Conservation (phyloP, 176 grass and related monocot genomes). For the Oryza meridionalis region DNA sequence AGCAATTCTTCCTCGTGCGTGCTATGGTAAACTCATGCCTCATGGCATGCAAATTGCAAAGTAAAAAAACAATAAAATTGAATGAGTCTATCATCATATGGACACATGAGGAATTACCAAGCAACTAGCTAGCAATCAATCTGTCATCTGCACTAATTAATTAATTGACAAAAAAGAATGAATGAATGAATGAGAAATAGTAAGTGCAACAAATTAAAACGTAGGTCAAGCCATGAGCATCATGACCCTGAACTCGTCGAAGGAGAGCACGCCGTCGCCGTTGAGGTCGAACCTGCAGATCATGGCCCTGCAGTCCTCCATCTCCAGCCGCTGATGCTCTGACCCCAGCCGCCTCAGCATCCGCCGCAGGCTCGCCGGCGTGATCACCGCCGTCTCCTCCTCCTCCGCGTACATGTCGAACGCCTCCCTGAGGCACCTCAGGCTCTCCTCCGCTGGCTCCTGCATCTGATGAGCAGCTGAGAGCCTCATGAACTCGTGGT, state of each 20-base stretch:
- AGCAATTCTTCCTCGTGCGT: too few species aligned
- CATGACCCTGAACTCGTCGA: conserved; percentile 73
- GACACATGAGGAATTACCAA: background rate
- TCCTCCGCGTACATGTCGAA: conserved; percentile 57
- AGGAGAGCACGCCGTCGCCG: conserved; percentile 61
- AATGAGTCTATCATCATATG: background rate
- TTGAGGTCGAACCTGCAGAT: conserved; percentile 69
- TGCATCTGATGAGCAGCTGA: background rate
- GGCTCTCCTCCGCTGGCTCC: conserved; percentile 27
- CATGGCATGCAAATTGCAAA: background rate
- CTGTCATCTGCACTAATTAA: too few species aligned
- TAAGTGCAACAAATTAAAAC: too few species aligned
- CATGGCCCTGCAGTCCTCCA: conserved; percentile 69
- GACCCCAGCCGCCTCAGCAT: conserved; percentile 49
- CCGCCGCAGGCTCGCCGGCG: conserved; percentile 58
- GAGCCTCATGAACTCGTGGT: conserved; percentile 43
- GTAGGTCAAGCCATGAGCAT: conserved; percentile 39
- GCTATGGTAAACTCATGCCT: too few species aligned
- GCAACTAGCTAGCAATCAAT: background rate
- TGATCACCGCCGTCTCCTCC: conserved; percentile 36
- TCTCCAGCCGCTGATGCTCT: background rate
- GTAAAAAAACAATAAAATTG: background rate
- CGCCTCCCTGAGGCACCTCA: conserved; percentile 46
- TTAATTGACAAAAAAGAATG: too few species aligned
- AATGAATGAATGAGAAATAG: too few species aligned